A percentile compares a stretch with the other conserved stretches of the same genome.
Evolutionary conservation across 192 early-diverging fungal species (phyloP).

Genomic region (Dimargaris cristalligena): DNA sequence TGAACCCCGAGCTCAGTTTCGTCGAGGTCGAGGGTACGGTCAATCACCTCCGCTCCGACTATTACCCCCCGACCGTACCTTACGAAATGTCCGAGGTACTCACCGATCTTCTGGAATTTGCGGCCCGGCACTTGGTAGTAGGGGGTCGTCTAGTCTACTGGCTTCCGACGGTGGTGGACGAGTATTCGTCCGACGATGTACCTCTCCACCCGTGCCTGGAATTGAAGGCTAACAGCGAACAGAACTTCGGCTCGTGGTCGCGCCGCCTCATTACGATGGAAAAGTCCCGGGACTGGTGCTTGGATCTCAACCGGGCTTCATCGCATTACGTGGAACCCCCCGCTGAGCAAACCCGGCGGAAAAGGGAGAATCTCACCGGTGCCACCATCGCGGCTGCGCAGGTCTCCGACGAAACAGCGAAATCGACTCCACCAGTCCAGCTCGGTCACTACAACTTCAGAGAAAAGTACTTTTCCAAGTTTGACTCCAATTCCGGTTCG

Average conservation of each 20-base stretch:
- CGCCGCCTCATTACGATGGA: conserved; percentile 91
- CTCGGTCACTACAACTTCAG: conserved; percentile 6
- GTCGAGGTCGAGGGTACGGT: conserved; percentile 18
- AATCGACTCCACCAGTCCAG: not conserved
- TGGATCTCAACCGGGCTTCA: not conserved
- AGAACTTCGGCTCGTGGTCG: conserved; percentile 86
- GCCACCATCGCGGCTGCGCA: not conserved
- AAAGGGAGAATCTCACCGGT: not conserved
- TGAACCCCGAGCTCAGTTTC: conserved; percentile 15
- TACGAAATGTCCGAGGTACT: conserved; percentile 92
- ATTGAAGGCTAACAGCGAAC: conserved; percentile 81
- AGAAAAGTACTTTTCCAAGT: conserved; percentile 9
- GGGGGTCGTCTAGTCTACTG: conserved; percentile 89
- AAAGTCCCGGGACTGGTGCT: conserved; percentile 35
- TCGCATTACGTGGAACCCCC: conserved; percentile 1
- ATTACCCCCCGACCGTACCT: conserved; percentile 79
- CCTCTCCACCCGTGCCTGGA: conserved; percentile 67
- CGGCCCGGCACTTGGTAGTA: conserved; percentile 52
- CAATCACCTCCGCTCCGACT: conserved; percentile 33
- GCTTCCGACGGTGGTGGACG: conserved; percentile 83
- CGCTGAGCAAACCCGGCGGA: not conserved
- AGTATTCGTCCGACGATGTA: conserved; percentile 60
- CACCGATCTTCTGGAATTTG: conserved; percentile 66
- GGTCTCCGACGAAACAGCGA: not conserved
- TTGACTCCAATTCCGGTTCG: too few species aligned